phyloP scores from a whole-genome alignment of 169 alveolate genomes.

The Cryptosporidium baileyi region DNA sequence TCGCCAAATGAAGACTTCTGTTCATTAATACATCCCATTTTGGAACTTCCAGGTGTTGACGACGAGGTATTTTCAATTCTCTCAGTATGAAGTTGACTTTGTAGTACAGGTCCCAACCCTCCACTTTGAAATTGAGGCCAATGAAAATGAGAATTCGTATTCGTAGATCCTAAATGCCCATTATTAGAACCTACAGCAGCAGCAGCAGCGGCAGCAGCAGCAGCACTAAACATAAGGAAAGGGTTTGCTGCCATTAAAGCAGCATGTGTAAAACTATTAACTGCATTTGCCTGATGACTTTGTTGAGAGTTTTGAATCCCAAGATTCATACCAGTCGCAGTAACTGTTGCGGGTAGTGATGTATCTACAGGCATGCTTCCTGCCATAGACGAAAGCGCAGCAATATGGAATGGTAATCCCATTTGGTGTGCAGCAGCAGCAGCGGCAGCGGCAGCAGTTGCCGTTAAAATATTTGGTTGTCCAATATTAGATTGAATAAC shows the following conservation, averaged over 20 bases:
- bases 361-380: slow-evolving; percentile 56
- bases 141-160: neutral
- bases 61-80: neutral
- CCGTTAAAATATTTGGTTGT: neutral
- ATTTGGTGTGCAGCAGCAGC: slow-evolving; percentile 61
- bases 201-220: slow-evolving; percentile 59
- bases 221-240: slow-evolving; percentile 64
- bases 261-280: slow-evolving; percentile 38
- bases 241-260: slow-evolving; percentile 58
- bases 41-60: neutral
- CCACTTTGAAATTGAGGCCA: slow-evolving; percentile 31
- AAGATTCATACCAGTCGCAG: slow-evolving; percentile 36
- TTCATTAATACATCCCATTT: neutral
- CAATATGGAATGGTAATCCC: slow-evolving; percentile 65
- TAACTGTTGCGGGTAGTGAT: slow-evolving; percentile 47
- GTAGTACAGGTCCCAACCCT: slow-evolving; percentile 1
- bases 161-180: neutral
- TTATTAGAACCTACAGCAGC: slow-evolving; percentile 38
- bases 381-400: slow-evolving; percentile 52
- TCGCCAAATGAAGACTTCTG: neutral
- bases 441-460: slow-evolving; percentile 54
- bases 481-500: slow-evolving; percentile 30
- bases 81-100: neutral
- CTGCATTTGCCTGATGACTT: neutral
- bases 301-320: slow-evolving; percentile 35